Percentiles rank a stretch among this genome's conserved stretches.
Evolutionary conservation across 768 basidiomycete genomes (phyloP).

Genomic region (Antrodiella citrinella): DNA sequence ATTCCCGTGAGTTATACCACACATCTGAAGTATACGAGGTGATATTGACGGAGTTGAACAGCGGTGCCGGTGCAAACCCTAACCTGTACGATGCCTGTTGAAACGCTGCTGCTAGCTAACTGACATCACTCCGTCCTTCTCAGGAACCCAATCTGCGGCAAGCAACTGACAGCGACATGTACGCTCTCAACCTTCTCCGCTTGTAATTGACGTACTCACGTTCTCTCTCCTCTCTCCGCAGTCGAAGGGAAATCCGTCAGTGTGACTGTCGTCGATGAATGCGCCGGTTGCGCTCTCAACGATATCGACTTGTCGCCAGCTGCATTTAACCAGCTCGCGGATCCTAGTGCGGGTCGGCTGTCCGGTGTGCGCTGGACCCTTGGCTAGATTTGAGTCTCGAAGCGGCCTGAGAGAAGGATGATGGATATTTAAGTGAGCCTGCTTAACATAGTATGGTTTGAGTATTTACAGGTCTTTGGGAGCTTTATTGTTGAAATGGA

Average conservation of each 20-base stretch:
- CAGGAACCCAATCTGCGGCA: conserved; percentile 63
- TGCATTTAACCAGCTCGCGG: conserved; percentile 21
- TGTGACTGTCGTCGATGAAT: conserved; percentile 24
- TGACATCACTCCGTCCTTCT: conserved; percentile 60
- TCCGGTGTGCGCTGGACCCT: conserved; percentile 20
- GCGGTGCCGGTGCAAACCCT: conserved; percentile 40
- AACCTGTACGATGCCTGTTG: conserved; percentile 28
- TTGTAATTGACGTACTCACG: neutral
- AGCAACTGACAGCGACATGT: conserved; percentile 39
- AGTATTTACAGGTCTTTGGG: neutral
- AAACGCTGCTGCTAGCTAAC: conserved; percentile 13
- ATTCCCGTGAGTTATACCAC: conserved; percentile 43
- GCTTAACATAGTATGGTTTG: neutral
- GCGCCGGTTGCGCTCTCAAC: conserved; percentile 20
- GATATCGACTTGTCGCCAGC: conserved; percentile 22
- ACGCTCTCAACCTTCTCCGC: conserved; percentile 5
- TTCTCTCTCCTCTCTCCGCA: neutral
- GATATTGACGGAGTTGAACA: neutral
- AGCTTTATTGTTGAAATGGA: too few species aligned
- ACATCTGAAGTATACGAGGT: neutral
- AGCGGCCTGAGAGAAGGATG: neutral
- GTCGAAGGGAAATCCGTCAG: conserved; percentile 19
- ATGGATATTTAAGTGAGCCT: too few species aligned
- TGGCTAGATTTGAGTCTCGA: neutral
- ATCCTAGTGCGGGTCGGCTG: conserved; percentile 17